Evolutionary conservation across 2,329 filamentous ascomycete species (phyloP).

Genomic region (Sporothrix luriei): DNA sequence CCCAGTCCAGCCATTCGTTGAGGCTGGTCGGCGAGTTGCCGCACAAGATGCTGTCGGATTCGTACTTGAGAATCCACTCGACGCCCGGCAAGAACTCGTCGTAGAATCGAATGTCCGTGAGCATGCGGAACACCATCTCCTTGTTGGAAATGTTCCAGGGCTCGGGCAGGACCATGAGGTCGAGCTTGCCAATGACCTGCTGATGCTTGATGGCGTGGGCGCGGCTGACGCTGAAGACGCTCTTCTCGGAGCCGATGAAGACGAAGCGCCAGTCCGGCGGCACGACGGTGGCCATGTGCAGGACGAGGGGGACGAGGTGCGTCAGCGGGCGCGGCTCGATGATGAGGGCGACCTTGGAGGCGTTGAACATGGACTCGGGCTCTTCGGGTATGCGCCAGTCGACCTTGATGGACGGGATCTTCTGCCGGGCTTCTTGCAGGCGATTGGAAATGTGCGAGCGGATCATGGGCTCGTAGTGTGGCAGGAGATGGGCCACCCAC

Average conservation of each 20-base stretch:
- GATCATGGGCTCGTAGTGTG: constrained; percentile 50
- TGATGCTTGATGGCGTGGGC: constrained; percentile 54
- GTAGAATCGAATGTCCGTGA: constrained; percentile 58
- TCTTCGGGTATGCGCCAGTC: constrained; percentile 45
- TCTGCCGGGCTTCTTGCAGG: constrained; percentile 47
- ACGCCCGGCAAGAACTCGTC: constrained; percentile 53
- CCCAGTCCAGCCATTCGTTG: constrained; percentile 58
- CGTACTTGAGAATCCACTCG: constrained; percentile 59
- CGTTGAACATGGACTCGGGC: constrained; percentile 48
- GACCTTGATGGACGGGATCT: constrained; percentile 47
- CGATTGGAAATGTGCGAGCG: constrained; percentile 45
- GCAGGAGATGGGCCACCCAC: constrained; percentile 51
- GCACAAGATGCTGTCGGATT: constrained; percentile 60
- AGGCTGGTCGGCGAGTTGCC: constrained; percentile 56
- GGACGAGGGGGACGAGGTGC: constrained; percentile 53
- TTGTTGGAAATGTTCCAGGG: constrained; percentile 52
- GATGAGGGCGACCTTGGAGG: constrained; percentile 56
- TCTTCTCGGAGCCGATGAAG: constrained; percentile 55
- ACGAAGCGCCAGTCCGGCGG: constrained; percentile 59
- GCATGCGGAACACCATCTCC: constrained; percentile 52
- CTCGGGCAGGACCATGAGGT: constrained; percentile 53
- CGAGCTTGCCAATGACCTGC: constrained; percentile 55
- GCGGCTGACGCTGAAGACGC: constrained; percentile 50
- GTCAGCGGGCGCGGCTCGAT: constrained; percentile 54
- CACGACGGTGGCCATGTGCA: constrained; percentile 57